Base-by-base conservation (phyloP, 176 grass and related monocot species). In the Otatea glauca region DNA sequence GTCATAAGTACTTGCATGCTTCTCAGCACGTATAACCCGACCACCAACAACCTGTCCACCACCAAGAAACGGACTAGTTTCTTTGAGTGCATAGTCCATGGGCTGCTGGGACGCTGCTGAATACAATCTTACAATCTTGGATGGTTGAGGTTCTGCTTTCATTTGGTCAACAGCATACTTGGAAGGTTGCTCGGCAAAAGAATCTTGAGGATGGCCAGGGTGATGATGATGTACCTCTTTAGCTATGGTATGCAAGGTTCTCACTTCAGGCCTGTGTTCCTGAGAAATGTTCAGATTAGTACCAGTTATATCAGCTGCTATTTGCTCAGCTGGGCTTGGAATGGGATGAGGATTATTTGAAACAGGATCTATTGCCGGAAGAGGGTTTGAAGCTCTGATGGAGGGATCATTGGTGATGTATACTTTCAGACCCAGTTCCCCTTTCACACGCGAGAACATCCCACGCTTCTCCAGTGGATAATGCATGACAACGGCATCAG, bases 391-490 rank as follows among this genome's bases (percentile, higher is more conserved):
- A 78, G 96, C 82, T 65, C 81, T 99, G 86, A 96, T 91, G 6
- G 81, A 59, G 13, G 96, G 90, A 55, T 99, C 96, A 91, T 96
- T 89, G 23, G 93, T 99, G 69, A 99, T 82, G 77, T 92, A 99
- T 6, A 99, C 93, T 71, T 96, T 99, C 15, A 99, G 91, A 25
- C 96, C 91, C 45, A 96, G 65, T 45, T 96, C 93, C 34, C 96
- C 93, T 41, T 92, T 99, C 9, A 99, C 90, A n/a, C 84, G 96
- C 1, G 96, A 99, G 81, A 99, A 99, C 47, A 99, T 87, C 18
- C 93, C 96, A 7, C 93, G 91, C 89, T 99, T 99, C 81, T 99
- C 96, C 73, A 99, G 58, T 23, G 93, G 96, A 63, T 93, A 96
- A 60, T 96, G 91, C 91, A 96, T 94, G 63, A 96, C 79, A 34